phyloP scores from a whole-genome alignment of 768 basidiomycete genomes.

The Mrakia frigida region DNA sequence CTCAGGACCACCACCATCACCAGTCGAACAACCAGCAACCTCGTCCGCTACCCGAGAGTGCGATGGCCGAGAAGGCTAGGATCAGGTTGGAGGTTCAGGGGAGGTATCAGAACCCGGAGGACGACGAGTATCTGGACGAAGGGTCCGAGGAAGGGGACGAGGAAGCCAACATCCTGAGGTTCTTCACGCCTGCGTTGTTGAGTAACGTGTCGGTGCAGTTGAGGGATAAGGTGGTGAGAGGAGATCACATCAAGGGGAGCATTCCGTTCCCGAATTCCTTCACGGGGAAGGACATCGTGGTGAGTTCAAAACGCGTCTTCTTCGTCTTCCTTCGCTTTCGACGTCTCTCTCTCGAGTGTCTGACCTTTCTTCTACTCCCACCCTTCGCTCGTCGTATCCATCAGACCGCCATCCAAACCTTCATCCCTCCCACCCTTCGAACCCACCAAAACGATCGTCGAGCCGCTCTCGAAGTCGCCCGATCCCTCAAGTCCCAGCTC shows the following conservation, averaged over 20 bases:
- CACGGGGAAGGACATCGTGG: conserved; percentile 90
- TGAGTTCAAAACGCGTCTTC: conserved; percentile 48
- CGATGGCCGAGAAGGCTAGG: conserved; percentile 15
- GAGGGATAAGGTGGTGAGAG: conserved; percentile 80
- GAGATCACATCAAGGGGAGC: conserved; percentile 83
- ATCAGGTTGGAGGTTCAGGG: conserved; percentile 23
- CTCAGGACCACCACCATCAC: not conserved
- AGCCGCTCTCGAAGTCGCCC: conserved; percentile 78
- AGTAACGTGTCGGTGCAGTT: conserved; percentile 84
- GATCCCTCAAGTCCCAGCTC: conserved; percentile 82
- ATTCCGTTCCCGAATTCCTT: conserved; percentile 86
- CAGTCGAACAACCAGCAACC: not conserved
- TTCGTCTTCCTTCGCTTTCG: not conserved
- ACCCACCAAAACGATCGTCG: conserved; percentile 72
- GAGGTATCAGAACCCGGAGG: conserved; percentile 14
- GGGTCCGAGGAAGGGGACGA: conserved; percentile 14
- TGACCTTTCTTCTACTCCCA: not conserved
- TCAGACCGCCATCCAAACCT: conserved; percentile 82
- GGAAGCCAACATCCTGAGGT: conserved; percentile 67
- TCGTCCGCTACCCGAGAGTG: not conserved
- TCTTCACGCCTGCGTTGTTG: conserved; percentile 81
- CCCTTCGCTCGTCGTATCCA: too few relatives aligned
- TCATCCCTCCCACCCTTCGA: conserved; percentile 75
- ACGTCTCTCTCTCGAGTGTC: too few relatives aligned
- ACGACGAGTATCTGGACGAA: conserved; percentile 6